Conservation (phyloP, 495 filamentous ascomycete genomes). For the Trichoderma parareesei region DNA sequence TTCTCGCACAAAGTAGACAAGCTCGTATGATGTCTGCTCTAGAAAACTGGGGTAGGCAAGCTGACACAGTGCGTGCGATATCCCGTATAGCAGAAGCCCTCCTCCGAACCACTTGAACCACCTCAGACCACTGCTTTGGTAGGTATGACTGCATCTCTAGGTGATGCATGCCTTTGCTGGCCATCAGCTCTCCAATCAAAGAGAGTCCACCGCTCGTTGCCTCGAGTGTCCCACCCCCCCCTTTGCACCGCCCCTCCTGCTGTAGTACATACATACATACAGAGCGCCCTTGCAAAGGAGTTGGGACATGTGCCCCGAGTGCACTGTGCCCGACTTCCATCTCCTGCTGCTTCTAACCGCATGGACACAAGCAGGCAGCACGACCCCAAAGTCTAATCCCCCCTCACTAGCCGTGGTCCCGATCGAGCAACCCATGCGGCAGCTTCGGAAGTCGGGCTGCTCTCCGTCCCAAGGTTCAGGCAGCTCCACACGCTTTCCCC, state of each 20-base stretch:
- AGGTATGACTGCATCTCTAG: background rate
- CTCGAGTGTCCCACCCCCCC: background rate
- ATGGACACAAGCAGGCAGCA: background rate
- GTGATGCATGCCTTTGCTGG: background rate
- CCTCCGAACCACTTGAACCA: background rate
- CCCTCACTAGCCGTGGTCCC: background rate
- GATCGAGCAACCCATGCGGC: background rate
- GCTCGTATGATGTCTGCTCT: background rate
- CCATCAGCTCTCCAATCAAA: background rate
- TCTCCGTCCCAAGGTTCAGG: background rate
- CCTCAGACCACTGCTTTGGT: background rate
- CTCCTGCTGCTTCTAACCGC: background rate
- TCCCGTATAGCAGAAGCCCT: background rate
- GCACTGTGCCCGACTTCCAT: background rate
- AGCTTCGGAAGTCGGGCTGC: conserved; percentile 4
- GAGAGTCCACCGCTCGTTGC: background rate
- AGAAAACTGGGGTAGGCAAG: background rate
- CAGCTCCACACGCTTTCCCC: background rate
- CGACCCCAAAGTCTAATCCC: background rate
- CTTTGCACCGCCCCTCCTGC: background rate
- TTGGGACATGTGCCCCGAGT: background rate
- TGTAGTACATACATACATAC: background rate
- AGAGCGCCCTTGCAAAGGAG: background rate
- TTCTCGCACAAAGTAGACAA: background rate
- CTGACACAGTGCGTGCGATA: conserved; percentile 8